phyloP scores from a whole-genome alignment of 805 yeast genomes.

The Wickerhamiella bombiphila region DNA sequence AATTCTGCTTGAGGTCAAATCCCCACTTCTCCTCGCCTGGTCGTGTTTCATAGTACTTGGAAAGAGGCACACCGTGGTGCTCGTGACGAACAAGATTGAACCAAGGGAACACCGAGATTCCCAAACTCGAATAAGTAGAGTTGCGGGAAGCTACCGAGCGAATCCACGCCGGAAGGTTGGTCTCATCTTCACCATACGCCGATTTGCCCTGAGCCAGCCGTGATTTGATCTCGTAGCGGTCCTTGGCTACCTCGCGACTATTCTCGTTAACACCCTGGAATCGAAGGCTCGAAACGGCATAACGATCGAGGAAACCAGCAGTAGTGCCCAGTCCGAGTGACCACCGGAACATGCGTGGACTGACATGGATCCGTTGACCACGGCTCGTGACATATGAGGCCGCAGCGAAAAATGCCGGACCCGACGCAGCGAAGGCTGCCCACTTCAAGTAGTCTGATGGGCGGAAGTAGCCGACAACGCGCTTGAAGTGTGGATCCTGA shows the following conservation, averaged over 20 bases:
- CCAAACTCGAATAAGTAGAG: conserved; percentile 54
- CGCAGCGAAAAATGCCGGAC: conserved; percentile 33
- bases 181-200: conserved; percentile 39
- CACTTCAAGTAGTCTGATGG: conserved; percentile 44
- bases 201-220: conserved; percentile 48
- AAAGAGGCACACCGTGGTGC: conserved; percentile 62
- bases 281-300: conserved; percentile 49
- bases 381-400: conserved; percentile 37
- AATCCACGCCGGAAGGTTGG: conserved; percentile 50
- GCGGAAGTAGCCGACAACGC: conserved; percentile 63
- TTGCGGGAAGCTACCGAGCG: conserved; percentile 66
- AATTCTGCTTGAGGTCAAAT: conserved; percentile 21
- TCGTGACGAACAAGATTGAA: conserved; percentile 71
- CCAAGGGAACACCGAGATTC: conserved; percentile 57
- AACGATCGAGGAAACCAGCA: conserved; percentile 65
- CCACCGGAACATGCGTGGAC: conserved; percentile 47
- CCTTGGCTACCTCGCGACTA: conserved; percentile 50
- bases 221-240: conserved; percentile 58
- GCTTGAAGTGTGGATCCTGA: conserved; percentile 58
- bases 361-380: conserved; percentile 33
- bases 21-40: conserved; percentile 49
- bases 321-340: conserved; percentile 47
- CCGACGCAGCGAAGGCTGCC: conserved; percentile 34
- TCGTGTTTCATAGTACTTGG: conserved; percentile 34
- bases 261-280: conserved; percentile 72